Evolutionary conservation across 2,329 filamentous ascomycete species (phyloP), one percentile per base, ranked within the genome.

Genomic region (Tothia fuscella): DNA sequence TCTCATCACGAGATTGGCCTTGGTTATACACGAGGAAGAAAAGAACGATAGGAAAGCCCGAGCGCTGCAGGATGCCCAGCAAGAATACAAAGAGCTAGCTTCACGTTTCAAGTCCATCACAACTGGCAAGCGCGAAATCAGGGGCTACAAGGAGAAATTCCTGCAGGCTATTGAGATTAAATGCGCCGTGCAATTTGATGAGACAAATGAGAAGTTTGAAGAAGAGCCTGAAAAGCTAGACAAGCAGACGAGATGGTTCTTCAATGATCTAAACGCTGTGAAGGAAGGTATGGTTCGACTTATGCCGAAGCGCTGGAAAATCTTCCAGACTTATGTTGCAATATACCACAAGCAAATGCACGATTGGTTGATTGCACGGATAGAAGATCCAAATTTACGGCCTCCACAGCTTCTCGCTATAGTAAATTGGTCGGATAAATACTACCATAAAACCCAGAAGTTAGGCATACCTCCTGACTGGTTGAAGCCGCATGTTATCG

Each of bases 141-240:
- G 89, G 49, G 91, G 89, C 3, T 98, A 98, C 67, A 98, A 96
- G 66, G 84, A 93, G 52, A 94, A 94, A 58, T 95, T 96, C 58
- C 62, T 94, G 29, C 72, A 83, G 53, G 80, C 82, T 29, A 86
- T 95, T 55, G 74, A 79, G 52, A 68, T 79, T 45, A 79, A 77
- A 48, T 83, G 80, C 5, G 72, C 82, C 54, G 74, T 72, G 33
- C 82, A 89, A 54, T 86, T 95, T 52, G 76, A 78, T 10, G 70
- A 76, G 45, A 74, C 78, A 30, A 76, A 78, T 45, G 74, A 82
- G 41, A 74, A 78, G 35, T 96, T 98, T 59, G 64, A 89, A 41
- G 82, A 81, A 28, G 86, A 96, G 55, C 84, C 91, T 0, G 74
- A 80, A 38, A 78, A 76, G 53, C 70, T 98, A 35, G 84, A 93